Conservation (phyloP, 1,139 yeast genomes). For the Pichia inconspicua region DNA sequence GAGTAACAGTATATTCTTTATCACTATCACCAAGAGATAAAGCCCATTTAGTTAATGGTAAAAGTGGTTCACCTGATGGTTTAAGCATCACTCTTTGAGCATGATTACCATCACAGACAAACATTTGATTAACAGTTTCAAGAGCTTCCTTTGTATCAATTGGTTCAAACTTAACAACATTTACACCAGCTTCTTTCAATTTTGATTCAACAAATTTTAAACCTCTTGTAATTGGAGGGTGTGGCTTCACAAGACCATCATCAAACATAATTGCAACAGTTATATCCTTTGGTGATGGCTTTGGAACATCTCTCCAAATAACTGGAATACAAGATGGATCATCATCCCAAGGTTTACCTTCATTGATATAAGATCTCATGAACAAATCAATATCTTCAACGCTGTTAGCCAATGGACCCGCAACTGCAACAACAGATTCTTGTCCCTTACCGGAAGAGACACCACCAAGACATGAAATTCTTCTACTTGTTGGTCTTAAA, state of each 20-base stretch:
- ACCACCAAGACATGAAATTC: slow-evolving; percentile 47
- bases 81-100: slow-evolving; percentile 43
- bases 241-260: slow-evolving; percentile 43
- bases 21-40: slow-evolving; percentile 54
- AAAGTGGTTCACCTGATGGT: slow-evolving; percentile 61
- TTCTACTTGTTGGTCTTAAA: slow-evolving; percentile 58
- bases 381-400: slow-evolving; percentile 58
- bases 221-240: slow-evolving; percentile 51
- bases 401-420: slow-evolving; percentile 56
- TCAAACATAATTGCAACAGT: slow-evolving; percentile 38
- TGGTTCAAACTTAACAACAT: slow-evolving; percentile 45
- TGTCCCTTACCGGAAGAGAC: slow-evolving; percentile 50
- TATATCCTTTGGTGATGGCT: slow-evolving; percentile 36
- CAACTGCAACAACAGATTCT: slow-evolving; percentile 51
- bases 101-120: slow-evolving; percentile 53
- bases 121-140: slow-evolving; percentile 45
- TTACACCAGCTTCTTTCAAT: slow-evolving; percentile 36
- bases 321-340: slow-evolving; percentile 46
- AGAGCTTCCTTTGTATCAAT: slow-evolving; percentile 42
- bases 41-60: slow-evolving; percentile 52
- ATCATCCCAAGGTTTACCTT: slow-evolving; percentile 54
- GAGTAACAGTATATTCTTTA: slow-evolving; percentile 34
- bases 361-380: slow-evolving; percentile 51
- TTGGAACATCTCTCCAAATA: slow-evolving; percentile 47
- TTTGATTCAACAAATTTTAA: slow-evolving; percentile 34